Conservation (phyloP, 2,329 filamentous ascomycete genomes). For the Fonsecaea nubica region DNA sequence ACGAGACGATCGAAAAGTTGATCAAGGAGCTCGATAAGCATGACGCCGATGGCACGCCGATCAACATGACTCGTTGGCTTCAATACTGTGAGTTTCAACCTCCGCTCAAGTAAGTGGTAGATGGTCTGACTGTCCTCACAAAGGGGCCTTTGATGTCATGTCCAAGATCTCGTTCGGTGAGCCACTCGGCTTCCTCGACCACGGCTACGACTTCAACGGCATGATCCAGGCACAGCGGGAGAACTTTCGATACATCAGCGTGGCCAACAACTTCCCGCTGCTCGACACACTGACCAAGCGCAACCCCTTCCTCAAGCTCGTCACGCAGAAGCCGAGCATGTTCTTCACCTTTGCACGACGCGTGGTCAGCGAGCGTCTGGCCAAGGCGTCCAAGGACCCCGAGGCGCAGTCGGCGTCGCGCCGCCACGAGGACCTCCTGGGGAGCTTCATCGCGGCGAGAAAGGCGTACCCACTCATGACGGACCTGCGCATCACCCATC, state of each 20-base stretch:
- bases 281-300: conserved; percentile 17
- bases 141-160: conserved; percentile 20
- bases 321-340: conserved; percentile 21
- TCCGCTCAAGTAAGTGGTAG: background rate
- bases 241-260: conserved; percentile 21
- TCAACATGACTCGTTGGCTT: conserved; percentile 23
- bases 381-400: conserved; percentile 4
- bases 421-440: conserved; percentile 15
- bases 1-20: conserved; percentile 19
- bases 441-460: conserved; percentile 19
- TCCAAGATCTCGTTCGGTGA: conserved; percentile 23
- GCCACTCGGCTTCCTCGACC: conserved; percentile 16
- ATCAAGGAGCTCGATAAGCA: conserved; percentile 17
- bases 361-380: conserved; percentile 16
- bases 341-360: conserved; percentile 19
- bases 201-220: conserved; percentile 20
- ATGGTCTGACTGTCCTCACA: background rate
- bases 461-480: conserved; percentile 16
- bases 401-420: conserved; percentile 6
- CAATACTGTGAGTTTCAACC: conserved; percentile 11
- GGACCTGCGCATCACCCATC: conserved; percentile 11
- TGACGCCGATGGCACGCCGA: conserved; percentile 9
- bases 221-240: conserved; percentile 17
- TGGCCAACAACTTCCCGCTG: conserved; percentile 17
- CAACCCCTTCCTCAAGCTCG: conserved; percentile 9